Conservation (phyloP, 331 rosid species). For the Prunus yedoensis region DNA sequence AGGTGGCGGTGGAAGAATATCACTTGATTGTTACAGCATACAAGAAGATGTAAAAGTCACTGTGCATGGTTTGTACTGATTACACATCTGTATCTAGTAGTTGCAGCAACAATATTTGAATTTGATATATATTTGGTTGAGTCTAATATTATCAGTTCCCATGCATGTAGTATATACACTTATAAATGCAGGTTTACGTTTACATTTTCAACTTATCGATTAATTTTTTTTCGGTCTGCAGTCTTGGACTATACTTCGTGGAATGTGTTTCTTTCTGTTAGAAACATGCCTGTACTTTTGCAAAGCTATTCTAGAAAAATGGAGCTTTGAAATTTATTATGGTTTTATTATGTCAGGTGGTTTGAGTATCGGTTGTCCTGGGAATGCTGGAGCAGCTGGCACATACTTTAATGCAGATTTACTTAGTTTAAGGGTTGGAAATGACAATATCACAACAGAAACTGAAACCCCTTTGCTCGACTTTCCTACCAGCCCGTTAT, state of each 20-base stretch:
- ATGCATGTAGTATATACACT: not conserved
- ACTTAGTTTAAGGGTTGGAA: conserved; percentile 84
- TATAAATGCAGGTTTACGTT: not conserved
- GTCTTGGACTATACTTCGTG: not conserved
- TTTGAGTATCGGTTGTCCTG: conserved; percentile 84
- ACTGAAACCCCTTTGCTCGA: conserved; percentile 98
- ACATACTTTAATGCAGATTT: conserved; percentile 91
- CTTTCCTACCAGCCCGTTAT: conserved; percentile 79
- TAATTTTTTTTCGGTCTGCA: not conserved
- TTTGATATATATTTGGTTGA: conserved; percentile 17
- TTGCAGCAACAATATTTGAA: conserved; percentile 8
- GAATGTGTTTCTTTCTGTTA: not conserved
- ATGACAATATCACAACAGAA: conserved; percentile 92
- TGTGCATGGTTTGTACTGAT: conserved; percentile 65
- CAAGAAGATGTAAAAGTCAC: conserved; percentile 89
- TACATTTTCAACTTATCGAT: not conserved
- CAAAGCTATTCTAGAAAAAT: conserved; percentile 11
- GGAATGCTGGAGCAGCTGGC: conserved; percentile 97
- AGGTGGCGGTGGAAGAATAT: conserved; percentile 98
- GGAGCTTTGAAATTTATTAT: conserved; percentile 17
- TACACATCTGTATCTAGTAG: conserved; percentile 24
- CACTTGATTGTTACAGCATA: conserved; percentile 94
- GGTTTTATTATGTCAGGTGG: conserved; percentile 64
- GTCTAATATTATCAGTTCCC: not conserved
- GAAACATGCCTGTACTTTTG: not conserved